phyloP scores from a whole-genome alignment of 2,329 filamentous ascomycete species.

The Lachnellula arida region DNA sequence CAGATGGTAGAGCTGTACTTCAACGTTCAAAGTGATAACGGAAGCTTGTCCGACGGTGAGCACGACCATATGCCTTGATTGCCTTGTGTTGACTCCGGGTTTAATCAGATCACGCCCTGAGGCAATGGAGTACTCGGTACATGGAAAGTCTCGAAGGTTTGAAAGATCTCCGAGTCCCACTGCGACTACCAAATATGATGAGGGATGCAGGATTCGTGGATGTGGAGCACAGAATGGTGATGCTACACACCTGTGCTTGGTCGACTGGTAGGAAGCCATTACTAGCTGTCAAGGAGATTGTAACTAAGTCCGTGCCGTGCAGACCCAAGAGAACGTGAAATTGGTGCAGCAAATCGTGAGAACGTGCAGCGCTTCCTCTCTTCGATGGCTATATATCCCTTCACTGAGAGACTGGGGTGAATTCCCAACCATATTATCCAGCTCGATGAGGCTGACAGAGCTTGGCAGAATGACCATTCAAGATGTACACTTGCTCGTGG shows the following conservation, averaged over 20 bases:
- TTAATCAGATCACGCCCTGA: slow-evolving; percentile 54
- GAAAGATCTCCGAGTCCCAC: slow-evolving; percentile 63
- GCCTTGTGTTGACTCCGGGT: slow-evolving; percentile 10
- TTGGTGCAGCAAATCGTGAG: slow-evolving; percentile 49
- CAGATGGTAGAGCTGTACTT: slow-evolving; percentile 87
- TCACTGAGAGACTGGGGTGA: slow-evolving; percentile 35
- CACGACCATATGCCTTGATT: background rate
- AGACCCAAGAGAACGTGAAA: slow-evolving; percentile 49
- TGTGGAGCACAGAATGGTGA: slow-evolving; percentile 61
- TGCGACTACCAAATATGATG: slow-evolving; percentile 43
- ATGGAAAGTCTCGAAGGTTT: slow-evolving; percentile 54
- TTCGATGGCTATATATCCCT: slow-evolving; percentile 53
- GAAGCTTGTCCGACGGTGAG: slow-evolving; percentile 62
- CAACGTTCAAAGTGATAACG: slow-evolving; percentile 81
- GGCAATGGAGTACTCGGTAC: slow-evolving; percentile 63
- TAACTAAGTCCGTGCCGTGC: background rate
- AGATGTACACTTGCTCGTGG: slow-evolving; percentile 54
- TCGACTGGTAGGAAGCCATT: slow-evolving; percentile 50
- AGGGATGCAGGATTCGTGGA: slow-evolving; percentile 57
- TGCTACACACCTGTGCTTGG: slow-evolving; percentile 67
- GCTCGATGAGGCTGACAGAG: slow-evolving; percentile 8
- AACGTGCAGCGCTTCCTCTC: slow-evolving; percentile 51
- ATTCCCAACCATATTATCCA: background rate
- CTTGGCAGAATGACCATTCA: slow-evolving; percentile 47
- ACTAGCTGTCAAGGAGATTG: background rate